A percentile compares a stretch with the other conserved stretches of the same genome.
phyloP scores from a whole-genome alignment of 2,329 filamentous ascomycete species.

The Fusarium oligoseptatum region DNA sequence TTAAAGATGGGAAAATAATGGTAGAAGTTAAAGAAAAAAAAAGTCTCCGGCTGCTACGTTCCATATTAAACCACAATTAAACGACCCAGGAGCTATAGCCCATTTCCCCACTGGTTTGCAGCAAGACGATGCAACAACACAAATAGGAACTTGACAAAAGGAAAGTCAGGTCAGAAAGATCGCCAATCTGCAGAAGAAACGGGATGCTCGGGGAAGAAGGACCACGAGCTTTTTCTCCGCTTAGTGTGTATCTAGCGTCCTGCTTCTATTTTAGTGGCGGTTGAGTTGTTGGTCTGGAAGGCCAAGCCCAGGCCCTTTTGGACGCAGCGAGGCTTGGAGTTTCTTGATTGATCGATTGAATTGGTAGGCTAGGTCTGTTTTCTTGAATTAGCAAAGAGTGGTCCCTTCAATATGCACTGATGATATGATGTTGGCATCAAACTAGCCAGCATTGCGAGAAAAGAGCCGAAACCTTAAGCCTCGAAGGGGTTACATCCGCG shows the following conservation, averaged over 20 bases:
- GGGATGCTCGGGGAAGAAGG: background rate
- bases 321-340: background rate
- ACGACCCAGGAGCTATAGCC: background rate
- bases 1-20: background rate
- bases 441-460: background rate
- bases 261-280: background rate
- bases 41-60: background rate
- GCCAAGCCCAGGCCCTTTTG: background rate
- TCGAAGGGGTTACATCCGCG: background rate
- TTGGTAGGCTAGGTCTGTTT: background rate
- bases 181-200: background rate
- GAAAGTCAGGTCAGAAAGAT: background rate
- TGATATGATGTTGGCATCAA: conserved; percentile 1
- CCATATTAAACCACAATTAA: background rate
- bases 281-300: background rate
- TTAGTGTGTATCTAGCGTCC: background rate
- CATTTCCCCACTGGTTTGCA: conserved; percentile 2
- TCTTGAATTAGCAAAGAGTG: background rate
- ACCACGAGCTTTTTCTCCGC: background rate
- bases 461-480: conserved; percentile 3
- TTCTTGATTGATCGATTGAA: background rate
- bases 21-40: background rate
- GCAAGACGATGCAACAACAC: background rate
- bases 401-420: background rate
- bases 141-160: background rate